Base-by-base conservation (phyloP, 2,329 filamentous ascomycete species). In the Pestalotiopsis sp. region DNA sequence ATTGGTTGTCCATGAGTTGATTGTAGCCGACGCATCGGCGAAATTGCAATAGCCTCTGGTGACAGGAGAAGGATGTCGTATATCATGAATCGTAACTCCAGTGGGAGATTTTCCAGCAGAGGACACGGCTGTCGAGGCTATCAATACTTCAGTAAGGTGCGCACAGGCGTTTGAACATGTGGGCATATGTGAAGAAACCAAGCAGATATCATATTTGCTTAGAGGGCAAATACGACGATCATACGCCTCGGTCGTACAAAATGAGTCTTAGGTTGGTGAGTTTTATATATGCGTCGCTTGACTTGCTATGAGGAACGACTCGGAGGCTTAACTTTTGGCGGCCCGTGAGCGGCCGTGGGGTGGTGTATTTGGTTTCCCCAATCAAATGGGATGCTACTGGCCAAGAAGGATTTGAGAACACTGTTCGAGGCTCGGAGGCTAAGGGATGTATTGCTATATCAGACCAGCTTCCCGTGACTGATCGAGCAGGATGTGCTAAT, bases 71-170 rank as follows among this genome's bases (percentile, higher is more conserved):
- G 71, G 23, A 74, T 68, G 20, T 74, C 66, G 68, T 73, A 73
- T 69, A 78, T 75, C 71, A 77, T 70, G 12, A 78, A 63, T 45
- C 77, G 75, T 14, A 78, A 67, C 65, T 79, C 77, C 11, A 69
- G 64, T 49, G 77, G 76, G 31, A 79, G 61, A 2, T 73, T 64
- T 12, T 45, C 72, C 71, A 79, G 75, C 41, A 77, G 71, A 20
- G n/a, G 63, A 36, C 55, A 20, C 6, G n/a, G 17, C 31, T 39
- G n/a, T 20, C 23, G n/a, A 17, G 59, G 45, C n/a, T 52, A 9
- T 9, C n/a, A n/a, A 52, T 17, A n/a, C 11, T 52, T 52, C 7
- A 52, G 45, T 20, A 6, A 52, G 17, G 17, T n/a, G 9, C n/a
- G 20, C 45, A 52, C 17, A 6, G 14, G 27, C 11, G 27, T 62